Evolutionary conservation across 768 basidiomycete genomes (phyloP), one percentile per base, ranked within the genome.

Genomic region (Leccinum ochraceum): DNA sequence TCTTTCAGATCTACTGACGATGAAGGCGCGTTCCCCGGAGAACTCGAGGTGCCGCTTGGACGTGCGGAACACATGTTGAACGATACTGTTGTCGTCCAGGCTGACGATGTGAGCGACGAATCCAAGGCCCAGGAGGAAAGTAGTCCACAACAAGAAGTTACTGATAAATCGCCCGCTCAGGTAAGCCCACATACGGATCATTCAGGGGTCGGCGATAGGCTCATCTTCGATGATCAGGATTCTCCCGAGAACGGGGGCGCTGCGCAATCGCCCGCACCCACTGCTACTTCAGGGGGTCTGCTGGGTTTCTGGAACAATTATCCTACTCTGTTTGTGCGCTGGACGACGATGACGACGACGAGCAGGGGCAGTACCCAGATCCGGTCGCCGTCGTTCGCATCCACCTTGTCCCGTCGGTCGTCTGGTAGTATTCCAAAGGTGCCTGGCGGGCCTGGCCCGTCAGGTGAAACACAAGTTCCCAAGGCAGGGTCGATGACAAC

Each of bases 241-340:
- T 56, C 65, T 30, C 32, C 57, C n/a, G 74, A 71, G 53, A 72
- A 72, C 49, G 64, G 67, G 51, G 62, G 65, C 54, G 58, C 59
- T 11, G 39, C 56, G 22, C 67, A 67, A 55, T 59, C 66, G n/a
- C 63, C 63, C 4, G 53, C 64, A 36, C 60, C 70, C 53, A 60
- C 69, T 46, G 54, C 68, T 53, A 63, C 67, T n/a, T 61, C 73
- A 16, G 69, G 74, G 39, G 82, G 86, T 3, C 72, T 90, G 48
- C 74, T 88, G 28, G 79, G 83, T 36, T 89, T 90, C 74, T 70
- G 87, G 61, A 83, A 85, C 52, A 75, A 78, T 44, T 88, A 87
- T 70, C 82, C 80, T 17, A 86, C 82, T 68, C 80, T 83, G 49
- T 77, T 87, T 65, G 75, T 79, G 49, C 80, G 84, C 22, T 85